Evolutionary conservation across 768 basidiomycete genomes (phyloP).

Genomic region (Trametes cinnabarina): DNA sequence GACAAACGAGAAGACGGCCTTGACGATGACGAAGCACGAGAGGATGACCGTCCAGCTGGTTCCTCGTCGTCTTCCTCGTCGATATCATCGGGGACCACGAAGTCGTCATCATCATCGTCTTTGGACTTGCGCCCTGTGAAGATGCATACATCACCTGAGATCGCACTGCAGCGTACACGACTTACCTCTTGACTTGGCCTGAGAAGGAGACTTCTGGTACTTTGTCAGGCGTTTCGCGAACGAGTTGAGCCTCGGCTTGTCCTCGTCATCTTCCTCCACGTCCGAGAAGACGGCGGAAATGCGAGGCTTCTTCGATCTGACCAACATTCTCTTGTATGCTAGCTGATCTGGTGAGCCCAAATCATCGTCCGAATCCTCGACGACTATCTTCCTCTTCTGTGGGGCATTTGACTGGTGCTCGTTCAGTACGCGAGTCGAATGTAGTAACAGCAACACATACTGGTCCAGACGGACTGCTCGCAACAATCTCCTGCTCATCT

Average conservation of each 20-base stretch:
- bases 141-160: no score
- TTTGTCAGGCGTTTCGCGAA: constrained; percentile 61
- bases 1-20: constrained; percentile 35
- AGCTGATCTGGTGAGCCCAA: constrained; percentile 10
- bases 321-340: constrained; percentile 31
- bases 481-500: constrained; percentile 36
- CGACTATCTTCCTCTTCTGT: constrained; percentile 56
- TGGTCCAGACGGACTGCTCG: constrained; percentile 13
- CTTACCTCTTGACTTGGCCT: constrained; percentile 43
- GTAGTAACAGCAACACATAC: constrained; percentile 11
- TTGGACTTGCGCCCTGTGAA: constrained; percentile 40
- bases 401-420: not conserved
- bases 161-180: no score
- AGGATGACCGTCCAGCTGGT: constrained; percentile 41
- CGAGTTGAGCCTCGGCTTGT: constrained; percentile 34
- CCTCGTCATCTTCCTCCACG: constrained; percentile 51
- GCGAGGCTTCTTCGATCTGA: constrained; percentile 59
- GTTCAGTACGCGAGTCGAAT: not conserved
- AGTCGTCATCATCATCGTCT: constrained; percentile 71
- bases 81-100: constrained; percentile 66
- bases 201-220: constrained; percentile 63
- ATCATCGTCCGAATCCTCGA: constrained; percentile 76
- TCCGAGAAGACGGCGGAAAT: constrained; percentile 45
- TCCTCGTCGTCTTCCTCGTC: constrained; percentile 46
- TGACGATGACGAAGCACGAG: constrained; percentile 46